Base-by-base conservation (phyloP, 1,284 basidiomycete species). In the Sanghuangporus sanghuang region DNA sequence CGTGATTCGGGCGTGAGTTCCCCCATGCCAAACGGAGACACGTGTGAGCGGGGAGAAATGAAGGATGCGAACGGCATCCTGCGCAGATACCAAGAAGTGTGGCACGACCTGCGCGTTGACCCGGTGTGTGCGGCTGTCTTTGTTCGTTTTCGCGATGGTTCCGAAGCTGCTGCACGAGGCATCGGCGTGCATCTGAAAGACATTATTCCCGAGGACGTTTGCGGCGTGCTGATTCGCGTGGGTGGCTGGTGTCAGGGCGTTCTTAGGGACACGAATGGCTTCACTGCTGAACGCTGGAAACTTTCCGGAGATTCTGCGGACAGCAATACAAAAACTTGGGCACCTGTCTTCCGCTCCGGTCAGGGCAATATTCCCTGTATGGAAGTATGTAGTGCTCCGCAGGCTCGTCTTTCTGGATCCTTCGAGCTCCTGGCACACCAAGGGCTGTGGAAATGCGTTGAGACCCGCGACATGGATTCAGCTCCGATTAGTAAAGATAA, bases 181-280 rank as follows among this genome's bases (percentile, higher is more conserved):
- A 40, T 44, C 61, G 32, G 53, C 27, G 53, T 52, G 50, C 50
- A 49, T 18, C 21, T 18, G 57, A 46, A 3, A 16, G 27, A 35
- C 21, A 48, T 62, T 21, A 12, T 21, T 14, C 42, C 53, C 12
- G 53, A 16, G 40, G 32, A 42, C 21, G 56, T 58, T 14, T 63
- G 48, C 49, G 62, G 62, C 16, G 42, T 63, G 55, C 44, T 63
- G 12, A 39, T 63, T 23, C 55, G 62, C 32, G 39, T 63, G 48
- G 62, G 56, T 27, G 16, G 48, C 18, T 63, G 62, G 62, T 63
- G 55, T 18, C 62, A 63, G 8, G 62, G 55, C 21, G 39, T 63
- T 18, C 56, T 63, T 35, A 46, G 39, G n/a, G 44, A 58, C 42
- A 18, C 27, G 40, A 36, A 54, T 44, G 57, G 52, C 18, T 42